Evolutionary conservation across 2,329 filamentous ascomycete species (phyloP), one percentile per base, ranked within the genome.

Genomic region (Xylogone sp.): DNA sequence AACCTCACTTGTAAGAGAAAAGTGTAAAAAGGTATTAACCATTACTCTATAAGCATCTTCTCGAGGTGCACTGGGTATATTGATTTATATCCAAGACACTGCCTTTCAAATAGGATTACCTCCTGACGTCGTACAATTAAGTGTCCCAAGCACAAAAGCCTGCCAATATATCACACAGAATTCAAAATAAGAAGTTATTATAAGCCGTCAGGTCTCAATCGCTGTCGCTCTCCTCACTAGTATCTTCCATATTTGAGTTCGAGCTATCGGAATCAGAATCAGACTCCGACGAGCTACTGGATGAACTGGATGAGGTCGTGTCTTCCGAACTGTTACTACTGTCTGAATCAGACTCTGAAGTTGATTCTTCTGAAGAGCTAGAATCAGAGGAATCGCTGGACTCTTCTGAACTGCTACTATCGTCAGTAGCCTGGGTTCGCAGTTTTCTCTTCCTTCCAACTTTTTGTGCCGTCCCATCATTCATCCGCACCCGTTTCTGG

Each of bases 401-500:
- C 21, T 56, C 53, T 3, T 52, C 53, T 16, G 54, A 56, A 19
- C 34, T 39, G 13, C 34, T 39, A 16, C 56, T 54, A 42, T 61
- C 60, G n/a, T 60, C 59, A 6, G 51, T 55, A 13, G 52, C 53
- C 8, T 49, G 50, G 12, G 66, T 68, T 16, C 65, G 54, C 43
- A 65, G 67, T 64, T 84, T 85, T 53, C 78, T 68, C 53, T 72
- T 69, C 45, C 65, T 57, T 8, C 56, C 50, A 50, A 76, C 71
- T 68, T 78, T 82, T 49, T 71, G 68, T 24, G 73, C 63, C 4
- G 68, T 64, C 8, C 69, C 72, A 34, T 80, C 77, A 51, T 74
- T 77, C 52, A 73, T 65, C 58, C 71, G 72, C 10, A 69, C 57
- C 31, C 65, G 67, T 62, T 73, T 76, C 43, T 71, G 70, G 21